phyloP scores from a whole-genome alignment of 768 basidiomycete species.

The Psilocybe azurescens region DNA sequence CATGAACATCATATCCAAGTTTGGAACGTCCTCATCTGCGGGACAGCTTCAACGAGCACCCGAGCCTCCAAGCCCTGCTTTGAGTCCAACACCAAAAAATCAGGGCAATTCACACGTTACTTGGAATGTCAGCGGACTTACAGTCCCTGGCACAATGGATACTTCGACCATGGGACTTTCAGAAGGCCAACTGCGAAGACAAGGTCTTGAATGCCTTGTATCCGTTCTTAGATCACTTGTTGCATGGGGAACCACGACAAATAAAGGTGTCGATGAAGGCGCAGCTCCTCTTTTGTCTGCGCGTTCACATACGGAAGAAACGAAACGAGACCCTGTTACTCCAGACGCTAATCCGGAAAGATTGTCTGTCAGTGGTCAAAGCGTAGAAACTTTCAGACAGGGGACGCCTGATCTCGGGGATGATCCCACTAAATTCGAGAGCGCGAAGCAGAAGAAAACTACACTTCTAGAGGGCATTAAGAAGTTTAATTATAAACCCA shows the following conservation, averaged over 20 bases:
- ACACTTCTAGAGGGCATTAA: constrained; percentile 93
- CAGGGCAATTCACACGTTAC: constrained; percentile 54
- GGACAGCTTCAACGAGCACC: constrained; percentile 50
- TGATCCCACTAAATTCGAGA: constrained; percentile 92
- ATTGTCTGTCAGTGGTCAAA: constrained; percentile 50
- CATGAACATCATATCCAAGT: constrained; percentile 96
- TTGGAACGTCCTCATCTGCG: constrained; percentile 66
- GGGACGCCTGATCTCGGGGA: constrained; percentile 84
- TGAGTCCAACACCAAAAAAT: constrained; percentile 55
- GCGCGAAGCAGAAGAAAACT: constrained; percentile 95
- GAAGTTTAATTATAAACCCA: constrained; percentile 99
- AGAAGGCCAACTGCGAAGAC: constrained; percentile 84
- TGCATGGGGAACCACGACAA: constrained; percentile 79
- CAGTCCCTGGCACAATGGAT: constrained; percentile 71
- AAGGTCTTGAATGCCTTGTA: constrained; percentile 94
- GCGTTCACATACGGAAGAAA: constrained; percentile 61
- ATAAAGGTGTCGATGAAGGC: constrained; percentile 47
- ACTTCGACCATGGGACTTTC: constrained; percentile 71
- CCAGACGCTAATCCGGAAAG: constrained; percentile 64
- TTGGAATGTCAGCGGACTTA: constrained; percentile 66
- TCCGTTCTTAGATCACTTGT: constrained; percentile 89
- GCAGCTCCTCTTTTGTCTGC: constrained; percentile 38
- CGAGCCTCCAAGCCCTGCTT: constrained; percentile 67
- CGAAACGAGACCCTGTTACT: constrained; percentile 51
- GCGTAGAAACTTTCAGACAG: constrained; percentile 63